Evolutionary conservation across 768 basidiomycete species (phyloP), one percentile per base, ranked within the genome.

Genomic region (Pleurotus tuber-regium): DNA sequence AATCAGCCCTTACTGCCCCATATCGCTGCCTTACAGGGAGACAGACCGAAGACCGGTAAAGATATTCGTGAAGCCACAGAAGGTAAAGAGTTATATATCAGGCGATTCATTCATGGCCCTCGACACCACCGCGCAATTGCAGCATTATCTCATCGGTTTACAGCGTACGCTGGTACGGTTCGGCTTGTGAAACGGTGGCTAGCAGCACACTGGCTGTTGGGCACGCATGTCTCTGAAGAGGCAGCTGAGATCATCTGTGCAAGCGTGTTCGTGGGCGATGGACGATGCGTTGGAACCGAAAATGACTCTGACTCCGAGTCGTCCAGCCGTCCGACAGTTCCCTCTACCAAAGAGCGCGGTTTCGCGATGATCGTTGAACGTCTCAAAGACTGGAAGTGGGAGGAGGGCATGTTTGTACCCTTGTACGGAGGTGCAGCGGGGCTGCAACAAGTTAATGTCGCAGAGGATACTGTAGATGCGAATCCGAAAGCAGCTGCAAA

Each of bases 151-250:
- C 93, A 98, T 65, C 83, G 81, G 41, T 87, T 82, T 61, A 66
- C 82, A 0, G 89, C 93, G 9, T 97, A 84, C 66, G 77, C 92
- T 2, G 83, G 87, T 7, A 93, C 95, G 0, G 88, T 91, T 12
- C 78, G 97, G 31, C 76, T 98, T 12, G 80, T 90, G 44, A 96
- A 98, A 70, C 80, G 96, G 36, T 99, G 97, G 97, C 72, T 98
- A 49, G 83, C 89, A 0, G 74, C 87, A 5, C 97, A 99, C 63
- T 92, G 89, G 87, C 77, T 97, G 51, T 77, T 98, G 28, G 75
- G 79, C 3, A 68, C 75, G 0, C 87, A 92, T 58, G 73, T 98
- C 48, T 76, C 78, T 4, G 79, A 83, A 53, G 92, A 98, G 64
- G 84, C 81, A 0, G 79, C 91, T 29, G 97, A 99, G 66, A 71